A percentile compares a stretch with the other conserved stretches of the same genome.
phyloP scores from a whole-genome alignment of 768 basidiomycete genomes.

The Arthromyces matolae region DNA sequence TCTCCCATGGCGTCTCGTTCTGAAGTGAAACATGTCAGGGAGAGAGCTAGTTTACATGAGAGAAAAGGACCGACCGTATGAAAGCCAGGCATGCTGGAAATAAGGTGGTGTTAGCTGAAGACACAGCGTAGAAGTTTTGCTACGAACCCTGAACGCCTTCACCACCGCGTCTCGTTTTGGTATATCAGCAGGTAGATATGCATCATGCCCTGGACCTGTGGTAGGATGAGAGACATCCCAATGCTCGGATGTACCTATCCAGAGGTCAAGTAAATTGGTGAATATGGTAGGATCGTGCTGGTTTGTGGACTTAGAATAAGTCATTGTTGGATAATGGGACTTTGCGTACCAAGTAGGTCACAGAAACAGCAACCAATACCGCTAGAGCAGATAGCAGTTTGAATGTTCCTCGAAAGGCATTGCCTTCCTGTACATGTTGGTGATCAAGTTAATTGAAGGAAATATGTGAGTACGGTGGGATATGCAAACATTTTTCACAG shows the following conservation, averaged over 20 bases:
- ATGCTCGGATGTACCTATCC: constrained; percentile 40
- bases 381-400: constrained; percentile 6
- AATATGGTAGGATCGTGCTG: constrained; percentile 18
- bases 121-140: background rate
- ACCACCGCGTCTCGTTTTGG: constrained; percentile 67
- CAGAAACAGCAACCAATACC: constrained; percentile 6
- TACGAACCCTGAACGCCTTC: constrained; percentile 70
- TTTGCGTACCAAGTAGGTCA: constrained; percentile 13
- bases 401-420: background rate
- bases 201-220: constrained; percentile 17
- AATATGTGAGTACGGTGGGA: background rate
- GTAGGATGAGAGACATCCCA: constrained; percentile 23
- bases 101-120: constrained; percentile 8
- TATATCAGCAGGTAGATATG: constrained; percentile 46
- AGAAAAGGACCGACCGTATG: constrained; percentile 60
- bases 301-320: background rate
- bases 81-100: constrained; percentile 75
- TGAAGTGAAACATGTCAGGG: constrained; percentile 27
- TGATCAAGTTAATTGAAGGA: background rate
- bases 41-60: background rate
- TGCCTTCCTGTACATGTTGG: background rate
- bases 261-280: constrained; percentile 28
- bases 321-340: background rate
- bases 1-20: constrained; percentile 88
- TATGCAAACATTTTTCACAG: constrained; percentile 5